A percentile compares a stretch with the other conserved stretches of the same genome.
phyloP scores from a whole-genome alignment of 75 land plant species.

The Larix kaempferi region DNA sequence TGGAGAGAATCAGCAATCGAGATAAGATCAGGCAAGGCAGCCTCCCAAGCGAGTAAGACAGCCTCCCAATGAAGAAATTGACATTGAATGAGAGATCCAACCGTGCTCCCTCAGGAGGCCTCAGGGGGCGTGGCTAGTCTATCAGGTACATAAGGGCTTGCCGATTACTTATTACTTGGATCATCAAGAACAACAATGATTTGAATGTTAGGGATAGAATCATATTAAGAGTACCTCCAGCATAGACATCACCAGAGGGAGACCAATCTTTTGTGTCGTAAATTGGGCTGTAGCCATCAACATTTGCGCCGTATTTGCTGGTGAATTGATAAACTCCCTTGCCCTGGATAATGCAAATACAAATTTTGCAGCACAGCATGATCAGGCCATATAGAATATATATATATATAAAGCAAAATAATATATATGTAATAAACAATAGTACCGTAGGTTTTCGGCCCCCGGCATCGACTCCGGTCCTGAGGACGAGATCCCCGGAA shows the following conservation, averaged over 20 bases:
- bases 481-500: conserved; percentile 58
- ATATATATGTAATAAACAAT: neutral
- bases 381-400: neutral
- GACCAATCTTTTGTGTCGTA: conserved; percentile 64
- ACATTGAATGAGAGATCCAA: too few species aligned
- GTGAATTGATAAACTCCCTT: conserved; percentile 96
- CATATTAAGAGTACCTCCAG: conserved; percentile 39
- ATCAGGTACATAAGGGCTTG: too few species aligned
- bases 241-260: conserved; percentile 63
- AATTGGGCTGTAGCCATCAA: conserved; percentile 96
- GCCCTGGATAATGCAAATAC: conserved; percentile 39
- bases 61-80: too few species aligned
- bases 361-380: neutral
- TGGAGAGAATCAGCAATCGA: too few species aligned
- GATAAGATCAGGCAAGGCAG: too few species aligned
- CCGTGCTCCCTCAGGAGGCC: too few species aligned
- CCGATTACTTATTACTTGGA: too few species aligned
- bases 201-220: too few species aligned
- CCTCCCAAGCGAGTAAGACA: too few species aligned
- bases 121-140: too few species aligned
- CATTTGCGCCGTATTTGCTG: conserved; percentile 94
- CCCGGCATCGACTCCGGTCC: conserved; percentile 65
- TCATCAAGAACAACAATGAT: too few species aligned
- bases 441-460: conserved; percentile 63
- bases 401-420: neutral